Conservation (phyloP, 306 rosid genomes). For the Vicia villosa region DNA sequence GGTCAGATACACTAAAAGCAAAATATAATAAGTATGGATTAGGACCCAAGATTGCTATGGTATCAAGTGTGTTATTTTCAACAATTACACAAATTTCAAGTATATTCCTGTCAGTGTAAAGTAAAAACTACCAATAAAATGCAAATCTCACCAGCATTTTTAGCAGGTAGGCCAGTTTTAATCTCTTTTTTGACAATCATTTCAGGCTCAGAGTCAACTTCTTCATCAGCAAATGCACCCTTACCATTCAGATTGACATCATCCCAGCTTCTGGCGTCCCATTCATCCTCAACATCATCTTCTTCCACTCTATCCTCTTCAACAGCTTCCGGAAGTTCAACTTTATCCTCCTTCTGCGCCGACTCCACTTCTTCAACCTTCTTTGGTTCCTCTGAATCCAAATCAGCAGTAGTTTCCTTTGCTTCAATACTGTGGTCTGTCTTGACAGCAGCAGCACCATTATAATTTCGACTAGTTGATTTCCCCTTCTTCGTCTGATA, state of each 20-base stretch:
- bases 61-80: not conserved
- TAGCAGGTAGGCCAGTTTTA: conserved; percentile 2
- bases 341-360: conserved; percentile 51
- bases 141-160: too few relatives aligned
- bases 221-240: conserved; percentile 87
- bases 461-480: conserved; percentile 51
- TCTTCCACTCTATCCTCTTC: conserved; percentile 63
- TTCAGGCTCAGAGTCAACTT: conserved; percentile 71
- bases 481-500: conserved; percentile 78
- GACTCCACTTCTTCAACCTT: conserved; percentile 66
- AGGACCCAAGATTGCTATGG: not conserved
- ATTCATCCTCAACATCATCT: conserved; percentile 82
- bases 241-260: conserved; percentile 69
- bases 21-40: not conserved
- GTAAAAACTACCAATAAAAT: too few relatives aligned
- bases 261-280: conserved; percentile 98
- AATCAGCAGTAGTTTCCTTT: conserved; percentile 50
- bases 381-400: conserved; percentile 47
- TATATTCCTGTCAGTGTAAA: too few relatives aligned
- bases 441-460: conserved; percentile 57
- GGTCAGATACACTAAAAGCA: not conserved
- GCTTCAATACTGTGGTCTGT: conserved; percentile 54
- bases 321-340: conserved; percentile 56
- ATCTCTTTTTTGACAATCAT: conserved; percentile 48
- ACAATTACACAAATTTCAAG: too few relatives aligned